Percentiles rank a stretch among this genome's conserved stretches.
These are phyloP conservation scores for Plasmodium vinckei DNA, from an alignment of 169 alveolate genomes.

Conservation along the genomic window DNA sequence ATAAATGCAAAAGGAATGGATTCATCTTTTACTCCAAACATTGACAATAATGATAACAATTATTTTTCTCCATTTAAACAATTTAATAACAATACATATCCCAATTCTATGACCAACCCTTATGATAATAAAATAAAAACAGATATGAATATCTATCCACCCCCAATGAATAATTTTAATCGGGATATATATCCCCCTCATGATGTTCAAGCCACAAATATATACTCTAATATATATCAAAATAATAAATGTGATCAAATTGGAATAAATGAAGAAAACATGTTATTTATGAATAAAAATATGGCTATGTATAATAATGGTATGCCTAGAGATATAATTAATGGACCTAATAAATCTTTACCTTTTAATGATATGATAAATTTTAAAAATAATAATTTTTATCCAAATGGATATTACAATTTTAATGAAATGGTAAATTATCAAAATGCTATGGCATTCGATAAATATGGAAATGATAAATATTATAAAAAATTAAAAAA, in stretches of 20 bases:
- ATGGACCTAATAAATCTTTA: no score
- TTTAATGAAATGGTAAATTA: conserved; percentile 17
- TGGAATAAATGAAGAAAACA: not conserved
- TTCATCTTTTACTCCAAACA: no score
- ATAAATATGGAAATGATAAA: not conserved
- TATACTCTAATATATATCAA: no score
- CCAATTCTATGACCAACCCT: no score
- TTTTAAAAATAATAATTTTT: not conserved
- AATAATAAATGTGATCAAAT: no score
- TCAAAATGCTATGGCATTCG: conserved; percentile 7
- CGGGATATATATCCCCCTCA: not conserved
- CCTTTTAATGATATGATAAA: not conserved
- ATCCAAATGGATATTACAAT: conserved; percentile 17
- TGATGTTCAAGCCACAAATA: not conserved
- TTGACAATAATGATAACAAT: no score
- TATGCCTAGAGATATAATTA: not conserved
- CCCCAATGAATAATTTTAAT: not conserved
- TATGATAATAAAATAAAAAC: not conserved
- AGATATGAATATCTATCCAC: conserved; percentile 6
- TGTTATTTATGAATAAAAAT: not conserved
- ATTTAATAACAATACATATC: no score
- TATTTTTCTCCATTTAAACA: no score
- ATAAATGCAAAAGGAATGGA: no score
- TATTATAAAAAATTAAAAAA: not conserved
- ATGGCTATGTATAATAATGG: not conserved